Conservation (phyloP, 148 eudicot genomes). For the Camellia japonica region DNA sequence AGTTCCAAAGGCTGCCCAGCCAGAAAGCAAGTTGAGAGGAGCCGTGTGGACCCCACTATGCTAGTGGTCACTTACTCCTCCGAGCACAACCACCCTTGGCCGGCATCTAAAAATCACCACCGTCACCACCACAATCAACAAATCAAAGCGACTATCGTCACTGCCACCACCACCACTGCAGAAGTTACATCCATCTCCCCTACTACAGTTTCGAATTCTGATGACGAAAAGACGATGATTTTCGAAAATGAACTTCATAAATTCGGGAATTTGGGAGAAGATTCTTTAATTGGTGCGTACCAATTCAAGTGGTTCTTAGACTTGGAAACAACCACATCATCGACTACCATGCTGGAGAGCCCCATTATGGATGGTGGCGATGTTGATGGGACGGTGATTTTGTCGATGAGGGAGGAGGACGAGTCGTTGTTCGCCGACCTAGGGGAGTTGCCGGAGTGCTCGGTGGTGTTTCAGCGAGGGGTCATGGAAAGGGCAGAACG, state of each 20-base stretch:
- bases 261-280: constrained; percentile 20
- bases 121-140: background rate
- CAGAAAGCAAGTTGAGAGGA: constrained; percentile 84
- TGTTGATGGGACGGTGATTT: constrained; percentile 18
- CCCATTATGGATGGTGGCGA: constrained; percentile 21
- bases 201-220: constrained; percentile 18
- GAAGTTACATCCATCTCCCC: constrained; percentile 13
- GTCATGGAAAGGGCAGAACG: constrained; percentile 31
- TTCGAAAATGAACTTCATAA: background rate
- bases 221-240: constrained; percentile 4
- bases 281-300: background rate
- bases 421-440: constrained; percentile 78
- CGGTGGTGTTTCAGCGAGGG: constrained; percentile 60
- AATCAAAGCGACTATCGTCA: background rate
- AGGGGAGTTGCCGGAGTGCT: constrained; percentile 90
- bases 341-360: constrained; percentile 32
- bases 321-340: constrained; percentile 32
- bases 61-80: constrained; percentile 68
- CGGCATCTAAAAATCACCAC: constrained; percentile 43
- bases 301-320: constrained; percentile 44
- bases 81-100: constrained; percentile 77
- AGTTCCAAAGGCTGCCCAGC: constrained; percentile 92
- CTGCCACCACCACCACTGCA: constrained; percentile 1
- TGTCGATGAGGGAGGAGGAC: constrained; percentile 62
- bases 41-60: constrained; percentile 64